These are phyloP conservation scores for Trifolium repens DNA, from an alignment of 306 rosid genomes.

Conservation along the genomic window DNA sequence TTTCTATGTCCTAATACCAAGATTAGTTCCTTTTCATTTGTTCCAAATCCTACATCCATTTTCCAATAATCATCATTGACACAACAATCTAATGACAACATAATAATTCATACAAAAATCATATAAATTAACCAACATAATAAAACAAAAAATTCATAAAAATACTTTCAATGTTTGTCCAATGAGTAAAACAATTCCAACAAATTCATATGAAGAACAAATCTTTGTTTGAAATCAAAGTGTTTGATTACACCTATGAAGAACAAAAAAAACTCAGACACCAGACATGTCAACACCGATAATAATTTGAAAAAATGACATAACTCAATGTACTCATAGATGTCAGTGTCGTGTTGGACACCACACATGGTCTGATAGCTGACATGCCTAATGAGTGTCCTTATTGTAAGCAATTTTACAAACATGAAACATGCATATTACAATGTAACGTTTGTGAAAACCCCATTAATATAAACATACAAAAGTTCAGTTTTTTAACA, in stretches of 20 bases:
- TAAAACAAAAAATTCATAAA: not conserved
- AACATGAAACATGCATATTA: conserved; percentile 12
- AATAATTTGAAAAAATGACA: no score
- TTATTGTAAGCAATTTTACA: not conserved
- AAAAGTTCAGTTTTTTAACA: conserved; percentile 22
- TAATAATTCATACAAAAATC: not conserved
- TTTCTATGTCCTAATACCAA: conserved; percentile 81
- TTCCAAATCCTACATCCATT: conserved; percentile 64
- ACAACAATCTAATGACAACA: not conserved
- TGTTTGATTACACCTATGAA: not conserved
- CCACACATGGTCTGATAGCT: no score
- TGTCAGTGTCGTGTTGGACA: no score
- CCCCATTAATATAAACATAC: conserved; percentile 8
- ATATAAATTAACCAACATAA: conserved; percentile 6
- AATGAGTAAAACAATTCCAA: conserved; percentile 4
- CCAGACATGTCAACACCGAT: no score
- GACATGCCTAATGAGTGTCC: no score
- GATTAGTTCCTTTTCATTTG: conserved; percentile 65
- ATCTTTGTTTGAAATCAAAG: not conserved
- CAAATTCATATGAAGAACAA: not conserved
- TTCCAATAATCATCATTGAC: conserved; percentile 22
- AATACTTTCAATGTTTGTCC: not conserved
- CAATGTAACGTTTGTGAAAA: not conserved
- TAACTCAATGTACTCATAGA: no score
- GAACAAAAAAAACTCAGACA: no score